Evolutionary conservation across 2,329 filamentous ascomycete species (phyloP).

Genomic region (Endothia cerciana): DNA sequence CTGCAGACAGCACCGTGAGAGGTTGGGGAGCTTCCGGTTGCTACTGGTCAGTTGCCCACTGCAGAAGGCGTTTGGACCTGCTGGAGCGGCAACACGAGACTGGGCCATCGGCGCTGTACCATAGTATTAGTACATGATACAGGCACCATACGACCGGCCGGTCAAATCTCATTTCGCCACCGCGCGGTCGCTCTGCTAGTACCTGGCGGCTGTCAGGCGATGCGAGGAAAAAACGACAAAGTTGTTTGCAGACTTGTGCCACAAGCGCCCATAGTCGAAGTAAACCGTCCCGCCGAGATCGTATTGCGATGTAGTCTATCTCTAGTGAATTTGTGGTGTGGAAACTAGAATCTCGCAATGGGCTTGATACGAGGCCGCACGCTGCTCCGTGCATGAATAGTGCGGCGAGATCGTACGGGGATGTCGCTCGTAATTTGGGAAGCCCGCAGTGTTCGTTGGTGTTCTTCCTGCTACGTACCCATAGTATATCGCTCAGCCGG

Average conservation of each 20-base stretch:
- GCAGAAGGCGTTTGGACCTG: constrained; percentile 19
- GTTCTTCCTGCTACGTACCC: constrained; percentile 7
- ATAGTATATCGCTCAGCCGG: constrained; percentile 10
- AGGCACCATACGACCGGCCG: constrained; percentile 15
- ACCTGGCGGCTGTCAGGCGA: constrained; percentile 6
- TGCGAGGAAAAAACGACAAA: not conserved
- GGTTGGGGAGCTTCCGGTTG: constrained; percentile 3
- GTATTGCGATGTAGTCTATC: constrained; percentile 16
- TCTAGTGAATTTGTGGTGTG: not conserved
- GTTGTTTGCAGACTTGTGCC: constrained; percentile 2
- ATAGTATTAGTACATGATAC: constrained; percentile 10
- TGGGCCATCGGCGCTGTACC: constrained; percentile 14
- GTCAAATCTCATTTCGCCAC: constrained; percentile 20
- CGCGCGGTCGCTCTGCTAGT: constrained; percentile 12
- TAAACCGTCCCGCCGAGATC: constrained; percentile 9
- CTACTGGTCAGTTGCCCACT: constrained; percentile 21
- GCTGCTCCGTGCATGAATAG: constrained; percentile 29
- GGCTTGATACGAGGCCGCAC: constrained; percentile 25
- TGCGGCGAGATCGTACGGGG: constrained; percentile 27
- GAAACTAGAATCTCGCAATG: constrained; percentile 23
- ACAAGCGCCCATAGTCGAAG: constrained; percentile 14
- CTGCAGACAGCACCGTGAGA: constrained; percentile 19
- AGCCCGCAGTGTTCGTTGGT: constrained; percentile 14
- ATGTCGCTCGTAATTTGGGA: constrained; percentile 31
- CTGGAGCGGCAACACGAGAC: constrained; percentile 19